Percentiles rank a stretch among this genome's conserved stretches.
Evolutionary conservation across 83 land plant genomes (phyloP).

Genomic region (Picea abies): DNA sequence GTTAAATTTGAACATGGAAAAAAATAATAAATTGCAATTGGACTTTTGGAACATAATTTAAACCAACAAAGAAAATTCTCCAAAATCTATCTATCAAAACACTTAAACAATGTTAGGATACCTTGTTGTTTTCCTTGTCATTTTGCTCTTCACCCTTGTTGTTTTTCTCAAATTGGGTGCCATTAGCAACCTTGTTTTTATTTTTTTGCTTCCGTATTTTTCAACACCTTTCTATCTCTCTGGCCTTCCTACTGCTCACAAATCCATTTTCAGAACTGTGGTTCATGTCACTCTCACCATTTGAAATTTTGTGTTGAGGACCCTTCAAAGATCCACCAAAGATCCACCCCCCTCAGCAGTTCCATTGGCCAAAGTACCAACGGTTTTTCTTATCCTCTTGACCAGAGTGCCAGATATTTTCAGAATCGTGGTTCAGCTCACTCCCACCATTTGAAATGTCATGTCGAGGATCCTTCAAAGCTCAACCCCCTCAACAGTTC

Average conservation of each 20-base stretch:
- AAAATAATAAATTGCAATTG: no score
- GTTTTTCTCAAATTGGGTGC: background rate
- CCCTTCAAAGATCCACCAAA: background rate
- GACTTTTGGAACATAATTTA: no score
- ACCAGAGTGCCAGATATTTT: no score
- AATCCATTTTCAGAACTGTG: conserved; percentile 18
- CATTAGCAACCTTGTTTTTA: conserved; percentile 31
- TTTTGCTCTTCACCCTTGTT: conserved; percentile 17
- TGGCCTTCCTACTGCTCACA: conserved; percentile 41
- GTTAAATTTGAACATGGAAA: no score
- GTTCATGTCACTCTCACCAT: background rate
- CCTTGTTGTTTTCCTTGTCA: conserved; percentile 23
- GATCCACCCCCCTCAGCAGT: background rate
- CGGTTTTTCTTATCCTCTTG: no score
- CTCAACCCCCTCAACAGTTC: no score
- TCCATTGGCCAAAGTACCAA: background rate
- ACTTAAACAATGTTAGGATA: background rate
- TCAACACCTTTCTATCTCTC: conserved; percentile 76
- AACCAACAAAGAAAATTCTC: no score
- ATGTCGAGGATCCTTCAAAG: no score
- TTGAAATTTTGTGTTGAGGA: background rate
- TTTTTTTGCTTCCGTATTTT: conserved; percentile 94
- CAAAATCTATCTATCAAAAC: no score
- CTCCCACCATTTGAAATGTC: no score
- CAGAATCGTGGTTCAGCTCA: no score